Base-by-base conservation (phyloP, 176 grass and related monocot species). In the Hyparrhenia diplandra region DNA sequence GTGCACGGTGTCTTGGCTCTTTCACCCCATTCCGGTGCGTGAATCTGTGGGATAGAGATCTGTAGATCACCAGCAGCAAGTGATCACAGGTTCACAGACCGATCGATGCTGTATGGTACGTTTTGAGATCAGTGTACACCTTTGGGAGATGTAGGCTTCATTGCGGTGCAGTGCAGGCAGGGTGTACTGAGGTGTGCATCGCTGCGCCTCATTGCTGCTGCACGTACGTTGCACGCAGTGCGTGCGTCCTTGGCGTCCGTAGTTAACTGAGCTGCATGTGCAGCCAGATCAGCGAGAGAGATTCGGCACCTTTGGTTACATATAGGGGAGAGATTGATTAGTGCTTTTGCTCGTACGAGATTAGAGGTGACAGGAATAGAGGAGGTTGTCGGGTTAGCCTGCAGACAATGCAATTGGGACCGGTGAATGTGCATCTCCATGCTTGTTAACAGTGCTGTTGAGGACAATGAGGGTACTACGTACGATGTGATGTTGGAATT, bases 221-320 rank as follows among this genome's bases (percentile, higher is more conserved):
- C 89, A 87, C 80, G 81, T 88, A 85, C 31, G 31, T 32, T 32
- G 64, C 11, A 12, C 21, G n/a, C 47, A n/a, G n/a, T n/a, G n/a
- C n/a, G n/a, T n/a, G n/a, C 76, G 71, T 83, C 57, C 73, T 83
- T 81, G 60, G 57, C 34, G 21, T 34, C 51, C 8, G 21, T 57
- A 28, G 69, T 47, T 43, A 59, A 11, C 49, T 82, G 37, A 34
- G 27, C n/a, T 27, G 13, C 16, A 10, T 16, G 17, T 18, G 47
- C 29, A 25, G 30, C 63, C 34, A 52, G 39, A 68, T 84, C 29
- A 13, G 43, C 2, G 1, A 58, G 86, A 37, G 61, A 63, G 76
- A 84, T 88, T 76, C 51, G 51, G 20, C 20, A 55, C 20, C 51
- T 52, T 52, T 52, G 49, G 47, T 51, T 51, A 51, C 47, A n/a